These are phyloP conservation scores for Xylona heveae DNA, from an alignment of 495 filamentous ascomycete genomes.

Conservation along the genomic window DNA sequence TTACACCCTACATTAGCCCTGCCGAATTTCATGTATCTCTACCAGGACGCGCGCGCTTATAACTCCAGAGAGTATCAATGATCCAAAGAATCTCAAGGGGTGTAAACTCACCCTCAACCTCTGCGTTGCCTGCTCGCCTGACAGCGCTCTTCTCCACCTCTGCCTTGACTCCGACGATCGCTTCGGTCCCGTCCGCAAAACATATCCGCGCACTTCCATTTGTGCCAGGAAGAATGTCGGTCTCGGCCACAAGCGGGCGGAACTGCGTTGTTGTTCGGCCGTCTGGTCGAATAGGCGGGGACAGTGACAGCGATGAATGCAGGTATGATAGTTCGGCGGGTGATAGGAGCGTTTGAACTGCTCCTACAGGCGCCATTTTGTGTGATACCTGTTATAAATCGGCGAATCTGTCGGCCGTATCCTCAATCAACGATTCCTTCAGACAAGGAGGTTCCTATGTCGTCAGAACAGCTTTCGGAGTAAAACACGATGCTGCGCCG, in stretches of 20 bases:
- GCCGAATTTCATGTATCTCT: too few species aligned
- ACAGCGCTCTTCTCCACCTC: conserved; percentile 55
- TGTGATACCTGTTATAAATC: too few species aligned
- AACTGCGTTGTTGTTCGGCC: conserved; percentile 67
- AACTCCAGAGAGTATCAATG: too few species aligned
- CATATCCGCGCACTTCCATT: conserved; percentile 87
- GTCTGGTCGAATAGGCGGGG: conserved; percentile 77
- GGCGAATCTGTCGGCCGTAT: too few species aligned
- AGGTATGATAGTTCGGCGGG: conserved; percentile 94
- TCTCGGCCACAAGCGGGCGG: conserved; percentile 75
- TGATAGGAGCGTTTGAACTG: conserved; percentile 38
- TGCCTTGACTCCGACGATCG: conserved; percentile 82
- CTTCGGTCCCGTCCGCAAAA: conserved; percentile 88
- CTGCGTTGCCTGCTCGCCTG: conserved; percentile 8
- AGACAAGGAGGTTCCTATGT: too few species aligned
- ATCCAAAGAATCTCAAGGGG: too few species aligned
- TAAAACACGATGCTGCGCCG: too few species aligned
- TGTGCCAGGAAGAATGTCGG: conserved; percentile 65
- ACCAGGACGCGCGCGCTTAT: too few species aligned
- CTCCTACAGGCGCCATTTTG: neutral
- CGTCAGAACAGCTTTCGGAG: too few species aligned
- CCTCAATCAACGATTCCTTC: too few species aligned
- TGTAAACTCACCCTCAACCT: conserved; percentile 14
- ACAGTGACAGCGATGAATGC: conserved; percentile 59
- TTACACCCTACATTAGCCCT: too few species aligned